Evolutionary conservation across 176 grass and related monocot species (phyloP).

Genomic region (Leersia perrieri): DNA sequence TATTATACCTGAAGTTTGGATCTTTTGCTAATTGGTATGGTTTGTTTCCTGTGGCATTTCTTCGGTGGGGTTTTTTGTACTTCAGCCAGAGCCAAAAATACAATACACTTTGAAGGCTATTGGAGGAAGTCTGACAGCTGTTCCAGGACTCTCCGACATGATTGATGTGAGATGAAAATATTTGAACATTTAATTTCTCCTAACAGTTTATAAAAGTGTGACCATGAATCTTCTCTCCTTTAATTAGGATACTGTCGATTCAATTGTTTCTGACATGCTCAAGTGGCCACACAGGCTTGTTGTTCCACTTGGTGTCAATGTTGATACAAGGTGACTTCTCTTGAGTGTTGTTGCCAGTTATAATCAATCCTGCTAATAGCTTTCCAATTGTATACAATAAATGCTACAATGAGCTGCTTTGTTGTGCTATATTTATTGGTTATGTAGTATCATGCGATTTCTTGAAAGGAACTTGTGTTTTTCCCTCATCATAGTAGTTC

Average conservation of each 20-base stretch:
- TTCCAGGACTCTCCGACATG: constrained; percentile 97
- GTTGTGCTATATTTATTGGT: constrained; percentile 9
- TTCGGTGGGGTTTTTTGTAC: constrained; percentile 41
- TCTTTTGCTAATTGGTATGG: constrained; percentile 15
- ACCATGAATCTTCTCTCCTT: constrained; percentile 36
- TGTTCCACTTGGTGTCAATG: constrained; percentile 77
- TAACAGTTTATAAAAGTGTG: constrained; percentile 24
- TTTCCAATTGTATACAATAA: neutral
- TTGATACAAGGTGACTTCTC: constrained; percentile 68
- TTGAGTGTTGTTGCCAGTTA: constrained; percentile 5
- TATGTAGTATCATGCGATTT: neutral
- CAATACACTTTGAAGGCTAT: constrained; percentile 94
- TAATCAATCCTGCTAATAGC: neutral
- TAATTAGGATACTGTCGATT: constrained; percentile 78
- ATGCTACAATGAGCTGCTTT: constrained; percentile 3
- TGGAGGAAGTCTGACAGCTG: constrained; percentile 91
- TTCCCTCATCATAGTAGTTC: neutral
- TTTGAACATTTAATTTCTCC: constrained; percentile 14
- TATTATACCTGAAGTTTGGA: neutral
- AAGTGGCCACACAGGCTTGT: constrained; percentile 94
- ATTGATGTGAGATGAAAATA: constrained; percentile 70
- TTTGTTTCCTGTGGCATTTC: constrained; percentile 21
- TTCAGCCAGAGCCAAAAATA: constrained; percentile 92
- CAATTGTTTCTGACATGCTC: constrained; percentile 98
- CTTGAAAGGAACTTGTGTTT: neutral